These are phyloP conservation scores for Onygenales sp. DNA, from an alignment of 2,329 filamentous ascomycete species.

Conservation along the genomic window DNA sequence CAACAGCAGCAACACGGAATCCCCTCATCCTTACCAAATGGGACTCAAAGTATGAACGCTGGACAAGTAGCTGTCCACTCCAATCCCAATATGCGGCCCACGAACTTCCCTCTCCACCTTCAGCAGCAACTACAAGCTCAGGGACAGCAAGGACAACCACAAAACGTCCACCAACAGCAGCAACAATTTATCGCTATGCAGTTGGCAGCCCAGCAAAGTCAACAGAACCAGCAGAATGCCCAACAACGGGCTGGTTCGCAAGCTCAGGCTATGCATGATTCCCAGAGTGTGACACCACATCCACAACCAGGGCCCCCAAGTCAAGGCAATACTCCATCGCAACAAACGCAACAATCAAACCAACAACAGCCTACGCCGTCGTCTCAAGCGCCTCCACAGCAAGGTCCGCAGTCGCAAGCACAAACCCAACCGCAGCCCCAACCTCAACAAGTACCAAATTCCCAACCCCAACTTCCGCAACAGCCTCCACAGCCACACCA, in stretches of 20 bases:
- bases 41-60: slow-evolving; percentile 29
- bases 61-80: slow-evolving; percentile 36
- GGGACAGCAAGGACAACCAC: slow-evolving; percentile 28
- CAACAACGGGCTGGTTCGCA: slow-evolving; percentile 33
- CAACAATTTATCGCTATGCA: slow-evolving; percentile 12
- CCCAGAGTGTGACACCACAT: slow-evolving; percentile 33
- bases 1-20: slow-evolving; percentile 20
- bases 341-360: slow-evolving; percentile 20
- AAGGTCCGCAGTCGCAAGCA: slow-evolving; percentile 21
- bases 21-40: slow-evolving; percentile 32
- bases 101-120: slow-evolving; percentile 30
- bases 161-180: slow-evolving; percentile 35
- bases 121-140: slow-evolving; percentile 28
- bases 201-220: slow-evolving; percentile 17
- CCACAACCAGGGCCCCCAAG: slow-evolving; percentile 33
- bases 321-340: slow-evolving; percentile 28
- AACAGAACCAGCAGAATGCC: slow-evolving; percentile 30
- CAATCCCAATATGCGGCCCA: slow-evolving; percentile 30
- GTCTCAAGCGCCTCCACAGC: slow-evolving; percentile 20
- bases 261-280: slow-evolving; percentile 33
- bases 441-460: slow-evolving; percentile 19
- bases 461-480: slow-evolving; percentile 14
- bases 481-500: slow-evolving; percentile 23
- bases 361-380: slow-evolving; percentile 24
- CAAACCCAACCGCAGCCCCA: slow-evolving; percentile 24